Evolutionary conservation across 306 rosid genomes (phyloP).

Genomic region (Rosa lucieae): DNA sequence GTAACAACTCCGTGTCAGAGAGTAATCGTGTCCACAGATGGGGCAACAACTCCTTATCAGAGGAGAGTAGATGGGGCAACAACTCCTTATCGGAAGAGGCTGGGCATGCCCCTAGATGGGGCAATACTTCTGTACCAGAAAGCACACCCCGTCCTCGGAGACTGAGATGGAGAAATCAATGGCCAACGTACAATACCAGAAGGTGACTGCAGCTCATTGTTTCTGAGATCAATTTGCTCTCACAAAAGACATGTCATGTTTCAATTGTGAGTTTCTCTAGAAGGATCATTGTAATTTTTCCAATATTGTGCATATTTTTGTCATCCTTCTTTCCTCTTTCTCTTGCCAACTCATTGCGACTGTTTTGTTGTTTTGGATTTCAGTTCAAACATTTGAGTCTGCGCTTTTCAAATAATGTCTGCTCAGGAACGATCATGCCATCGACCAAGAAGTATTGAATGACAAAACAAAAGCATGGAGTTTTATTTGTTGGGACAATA

Average conservation of each 20-base stretch:
- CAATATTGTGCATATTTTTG: background rate
- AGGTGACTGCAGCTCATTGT: constrained; percentile 24
- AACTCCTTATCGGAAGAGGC: constrained; percentile 26
- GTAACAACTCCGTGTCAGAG: constrained; percentile 28
- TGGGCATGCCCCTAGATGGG: constrained; percentile 37
- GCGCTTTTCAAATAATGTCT: background rate
- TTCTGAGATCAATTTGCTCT: constrained; percentile 16
- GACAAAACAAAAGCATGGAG: background rate
- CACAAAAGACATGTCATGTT: background rate
- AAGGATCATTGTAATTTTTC: background rate
- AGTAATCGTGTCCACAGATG: constrained; percentile 17
- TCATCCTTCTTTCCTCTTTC: background rate
- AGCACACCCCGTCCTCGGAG: constrained; percentile 24
- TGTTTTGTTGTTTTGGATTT: background rate
- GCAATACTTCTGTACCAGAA: constrained; percentile 32
- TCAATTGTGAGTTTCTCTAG: background rate
- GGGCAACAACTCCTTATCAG: constrained; percentile 21
- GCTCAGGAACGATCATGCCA: background rate
- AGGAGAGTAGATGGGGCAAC: constrained; percentile 23
- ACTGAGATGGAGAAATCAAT: constrained; percentile 58
- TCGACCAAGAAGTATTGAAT: background rate
- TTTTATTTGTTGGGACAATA: background rate
- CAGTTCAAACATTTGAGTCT: background rate
- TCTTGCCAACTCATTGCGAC: background rate
- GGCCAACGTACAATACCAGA: constrained; percentile 44